phyloP scores from a whole-genome alignment of 179 eudicot species.

The Heliamphora pulchella region DNA sequence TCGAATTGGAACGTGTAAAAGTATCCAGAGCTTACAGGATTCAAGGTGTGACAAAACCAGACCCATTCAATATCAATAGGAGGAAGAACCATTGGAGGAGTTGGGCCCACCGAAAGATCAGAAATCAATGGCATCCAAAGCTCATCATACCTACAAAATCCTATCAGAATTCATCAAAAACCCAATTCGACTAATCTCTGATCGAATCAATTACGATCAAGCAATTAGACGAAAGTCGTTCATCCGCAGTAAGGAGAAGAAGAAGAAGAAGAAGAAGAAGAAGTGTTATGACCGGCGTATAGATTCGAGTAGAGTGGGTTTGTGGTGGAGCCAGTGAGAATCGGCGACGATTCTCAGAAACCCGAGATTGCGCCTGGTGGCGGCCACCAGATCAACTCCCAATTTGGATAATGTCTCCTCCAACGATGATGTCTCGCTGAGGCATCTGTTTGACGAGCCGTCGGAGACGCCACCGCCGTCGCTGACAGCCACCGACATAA shows the following conservation, averaged over 20 bases:
- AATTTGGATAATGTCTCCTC: conserved; percentile 29
- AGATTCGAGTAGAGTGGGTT: conserved; percentile 42
- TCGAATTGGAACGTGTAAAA: neutral
- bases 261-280: neutral
- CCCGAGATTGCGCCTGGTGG: conserved; percentile 52
- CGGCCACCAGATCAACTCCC: conserved; percentile 65
- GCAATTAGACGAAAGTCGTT: neutral
- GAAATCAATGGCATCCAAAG: conserved; percentile 92
- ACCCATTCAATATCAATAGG: conserved; percentile 93
- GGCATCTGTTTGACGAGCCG: conserved; percentile 29
- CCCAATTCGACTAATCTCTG: neutral
- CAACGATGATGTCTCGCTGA: conserved; percentile 29
- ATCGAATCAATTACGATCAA: neutral
- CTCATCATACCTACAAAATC: conserved; percentile 61
- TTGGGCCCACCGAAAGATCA: conserved; percentile 46
- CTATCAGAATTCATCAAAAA: conserved; percentile 10
- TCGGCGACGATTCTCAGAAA: conserved; percentile 57
- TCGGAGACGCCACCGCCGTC: conserved; percentile 17
- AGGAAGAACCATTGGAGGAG: conserved; percentile 68
- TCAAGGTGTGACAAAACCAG: conserved; percentile 87
- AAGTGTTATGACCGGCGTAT: conserved; percentile 43
- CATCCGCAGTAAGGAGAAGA: neutral
- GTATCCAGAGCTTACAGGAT: conserved; percentile 46
- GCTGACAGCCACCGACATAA: conserved; percentile 14
- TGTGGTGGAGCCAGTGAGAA: conserved; percentile 58